Conservation (phyloP, 176 grass and related monocot genomes). For the Hordeum vulgare region MorexV3_pseudomolecules_assembly NC_058519.1:479727313-479727812, state of each 20-base stretch:
- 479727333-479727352: neutral
- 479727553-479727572: constrained; percentile 24
- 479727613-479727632: constrained; percentile 71
- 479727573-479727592: constrained; percentile 25
- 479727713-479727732: constrained; percentile 83
- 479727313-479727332: neutral
- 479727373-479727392: neutral
- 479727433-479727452: constrained; percentile 9
- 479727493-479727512: constrained; percentile 67
- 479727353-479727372: neutral
- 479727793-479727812: neutral
- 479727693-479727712: constrained; percentile 40
- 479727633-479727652: constrained; percentile 37
- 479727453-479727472: constrained; percentile 15
- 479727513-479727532: constrained; percentile 91
- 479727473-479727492: constrained; percentile 26
- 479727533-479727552: constrained; percentile 78
- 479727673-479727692: constrained; percentile 13
- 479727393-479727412: constrained; percentile 32
- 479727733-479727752: constrained; percentile 81
- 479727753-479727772: constrained; percentile 86
- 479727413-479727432: constrained; percentile 13
- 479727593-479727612: constrained; percentile 33
- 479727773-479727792: constrained; percentile 62
- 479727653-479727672: neutral